Evolutionary conservation across 106 monocot genomes (phyloP).

Genomic region (Acorus calamus): DNA sequence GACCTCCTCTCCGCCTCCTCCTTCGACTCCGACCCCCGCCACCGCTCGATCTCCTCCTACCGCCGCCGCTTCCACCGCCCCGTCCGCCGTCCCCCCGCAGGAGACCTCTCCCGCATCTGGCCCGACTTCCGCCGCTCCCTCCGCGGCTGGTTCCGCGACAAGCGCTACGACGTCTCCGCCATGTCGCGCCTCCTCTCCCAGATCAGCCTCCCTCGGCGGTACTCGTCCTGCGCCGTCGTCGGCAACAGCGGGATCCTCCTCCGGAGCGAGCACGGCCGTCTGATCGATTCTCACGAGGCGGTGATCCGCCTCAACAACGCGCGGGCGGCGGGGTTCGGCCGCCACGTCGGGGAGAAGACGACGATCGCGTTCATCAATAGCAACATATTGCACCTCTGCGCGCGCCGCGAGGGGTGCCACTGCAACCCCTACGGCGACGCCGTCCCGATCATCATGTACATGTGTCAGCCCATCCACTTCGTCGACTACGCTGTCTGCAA

Average conservation of each 20-base stretch:
- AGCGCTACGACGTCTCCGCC: not conserved
- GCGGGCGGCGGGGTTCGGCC: constrained; percentile 31
- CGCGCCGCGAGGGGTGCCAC: constrained; percentile 36
- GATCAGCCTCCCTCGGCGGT: constrained; percentile 15
- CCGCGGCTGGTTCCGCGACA: constrained; percentile 1
- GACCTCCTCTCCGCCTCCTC: constrained; percentile 8
- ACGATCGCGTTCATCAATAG: constrained; percentile 64
- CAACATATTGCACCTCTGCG: constrained; percentile 70
- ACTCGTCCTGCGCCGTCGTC: constrained; percentile 71
- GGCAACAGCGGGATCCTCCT: constrained; percentile 85
- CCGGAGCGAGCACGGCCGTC: constrained; percentile 22
- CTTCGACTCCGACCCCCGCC: not conserved
- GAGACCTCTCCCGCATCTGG: not conserved
- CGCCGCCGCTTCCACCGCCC: constrained; percentile 9
- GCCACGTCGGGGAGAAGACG: constrained; percentile 55
- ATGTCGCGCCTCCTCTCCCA: constrained; percentile 6
- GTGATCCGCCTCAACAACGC: constrained; percentile 83
- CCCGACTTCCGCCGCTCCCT: constrained; percentile 10
- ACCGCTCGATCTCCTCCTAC: constrained; percentile 2
- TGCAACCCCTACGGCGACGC: constrained; percentile 63
- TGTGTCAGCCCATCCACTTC: constrained; percentile 64
- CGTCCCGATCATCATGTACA: constrained; percentile 68
- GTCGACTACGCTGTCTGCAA: constrained; percentile 64
- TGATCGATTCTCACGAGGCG: constrained; percentile 62
- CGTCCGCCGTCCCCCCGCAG: not conserved